Evolutionary conservation across 2,329 filamentous ascomycete genomes (phyloP).

Genomic region (Magnaporthiopsis rhizophila): DNA sequence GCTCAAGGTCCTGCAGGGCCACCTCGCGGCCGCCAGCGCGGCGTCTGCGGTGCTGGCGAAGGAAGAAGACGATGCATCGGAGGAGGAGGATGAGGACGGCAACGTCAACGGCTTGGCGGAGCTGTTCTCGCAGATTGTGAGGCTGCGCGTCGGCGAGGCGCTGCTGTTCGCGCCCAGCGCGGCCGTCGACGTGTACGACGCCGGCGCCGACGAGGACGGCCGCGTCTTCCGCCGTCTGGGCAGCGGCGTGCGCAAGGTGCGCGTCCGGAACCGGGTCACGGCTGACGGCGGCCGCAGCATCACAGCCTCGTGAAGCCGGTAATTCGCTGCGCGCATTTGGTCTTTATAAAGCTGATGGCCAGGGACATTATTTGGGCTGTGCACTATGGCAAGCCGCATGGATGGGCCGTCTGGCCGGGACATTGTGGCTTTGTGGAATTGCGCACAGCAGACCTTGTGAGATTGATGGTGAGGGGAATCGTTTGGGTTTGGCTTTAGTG

Average conservation of each 20-base stretch:
- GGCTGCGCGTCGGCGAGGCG: conserved; percentile 35
- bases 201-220: background rate
- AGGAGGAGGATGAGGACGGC: conserved; percentile 7
- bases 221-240: conserved; percentile 22
- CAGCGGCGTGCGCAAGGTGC: conserved; percentile 30
- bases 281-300: conserved; percentile 36
- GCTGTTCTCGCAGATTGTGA: conserved; percentile 34
- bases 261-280: conserved; percentile 33
- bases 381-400: no score
- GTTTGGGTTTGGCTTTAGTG: no score
- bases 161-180: conserved; percentile 39
- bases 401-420: no score
- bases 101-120: conserved; percentile 13
- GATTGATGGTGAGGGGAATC: no score
- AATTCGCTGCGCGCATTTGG: no score
- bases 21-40: conserved; percentile 22
- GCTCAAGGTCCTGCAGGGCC: conserved; percentile 20
- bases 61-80: conserved; percentile 5
- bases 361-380: no score
- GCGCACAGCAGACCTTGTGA: no score
- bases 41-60: conserved; percentile 15
- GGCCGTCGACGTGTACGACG: conserved; percentile 22
- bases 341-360: no score
- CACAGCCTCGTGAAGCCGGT: conserved; percentile 25
- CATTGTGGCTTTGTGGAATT: no score